Percentiles rank a stretch among this genome's conserved stretches.
Evolutionary conservation across 108 stramenopile species (phyloP).

Genomic region (Skeletonema costatum): DNA sequence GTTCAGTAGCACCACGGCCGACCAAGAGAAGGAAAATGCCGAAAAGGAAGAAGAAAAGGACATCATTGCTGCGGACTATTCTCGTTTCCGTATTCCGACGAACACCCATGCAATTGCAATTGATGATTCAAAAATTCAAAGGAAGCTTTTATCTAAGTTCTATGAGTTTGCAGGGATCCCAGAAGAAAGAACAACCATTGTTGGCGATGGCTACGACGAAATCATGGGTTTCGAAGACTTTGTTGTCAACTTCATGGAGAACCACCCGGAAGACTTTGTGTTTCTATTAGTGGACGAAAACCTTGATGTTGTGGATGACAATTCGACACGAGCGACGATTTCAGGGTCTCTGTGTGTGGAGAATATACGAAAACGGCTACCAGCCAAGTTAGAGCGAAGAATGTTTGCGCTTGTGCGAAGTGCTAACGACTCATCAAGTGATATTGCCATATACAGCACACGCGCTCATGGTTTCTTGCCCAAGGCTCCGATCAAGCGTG

Average conservation of each 20-base stretch:
- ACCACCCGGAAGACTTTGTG: slow-evolving; percentile 35
- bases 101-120: slow-evolving; percentile 55
- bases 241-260: slow-evolving; percentile 25
- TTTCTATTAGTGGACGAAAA: slow-evolving; percentile 60
- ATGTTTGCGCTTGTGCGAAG: slow-evolving; percentile 51
- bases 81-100: slow-evolving; percentile 46
- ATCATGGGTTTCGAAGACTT: slow-evolving; percentile 34
- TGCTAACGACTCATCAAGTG: slow-evolving; percentile 52
- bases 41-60: not conserved
- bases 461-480: slow-evolving; percentile 51
- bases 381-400: slow-evolving; percentile 18
- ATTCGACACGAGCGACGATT: slow-evolving; percentile 2
- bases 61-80: not conserved
- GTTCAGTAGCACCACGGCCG: not conserved
- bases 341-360: slow-evolving; percentile 48
- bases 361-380: slow-evolving; percentile 19
- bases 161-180: slow-evolving; percentile 45
- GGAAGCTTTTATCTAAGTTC: slow-evolving; percentile 55
- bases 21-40: not conserved
- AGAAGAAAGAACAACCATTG: slow-evolving; percentile 8
- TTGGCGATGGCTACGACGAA: slow-evolving; percentile 44
- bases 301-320: slow-evolving; percentile 36
- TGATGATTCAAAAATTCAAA: slow-evolving; percentile 70
- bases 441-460: slow-evolving; percentile 40
- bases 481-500: slow-evolving; percentile 39